Conservation (phyloP, 352 stramenopile species). For the Phytopythium boreale region DNA sequence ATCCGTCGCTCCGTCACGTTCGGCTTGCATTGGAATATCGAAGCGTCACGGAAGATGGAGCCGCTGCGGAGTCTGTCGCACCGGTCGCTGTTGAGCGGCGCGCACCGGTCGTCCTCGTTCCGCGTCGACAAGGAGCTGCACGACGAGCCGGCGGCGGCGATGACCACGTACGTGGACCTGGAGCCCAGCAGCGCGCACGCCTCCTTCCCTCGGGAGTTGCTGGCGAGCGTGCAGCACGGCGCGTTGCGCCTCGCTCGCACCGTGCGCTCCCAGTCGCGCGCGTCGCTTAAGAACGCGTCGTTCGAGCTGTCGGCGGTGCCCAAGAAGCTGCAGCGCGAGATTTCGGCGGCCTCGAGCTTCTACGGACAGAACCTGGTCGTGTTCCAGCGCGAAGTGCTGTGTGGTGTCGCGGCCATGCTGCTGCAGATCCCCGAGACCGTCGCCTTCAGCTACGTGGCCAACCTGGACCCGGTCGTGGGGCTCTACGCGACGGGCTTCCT, state of each 20-base stretch:
- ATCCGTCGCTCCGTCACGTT: not conserved
- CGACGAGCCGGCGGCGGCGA: not conserved
- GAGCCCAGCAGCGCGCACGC: not conserved
- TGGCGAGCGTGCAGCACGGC: slow-evolving; percentile 3
- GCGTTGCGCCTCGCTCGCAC: not conserved
- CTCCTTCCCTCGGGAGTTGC: not conserved
- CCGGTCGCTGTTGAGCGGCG: slow-evolving; percentile 7
- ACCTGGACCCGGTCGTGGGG: slow-evolving; percentile 83
- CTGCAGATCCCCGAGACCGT: slow-evolving; percentile 93
- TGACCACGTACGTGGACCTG: slow-evolving; percentile 6
- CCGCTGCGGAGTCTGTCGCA: slow-evolving; percentile 2
- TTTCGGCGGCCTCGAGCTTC: slow-evolving; percentile 32
- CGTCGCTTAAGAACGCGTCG: not conserved
- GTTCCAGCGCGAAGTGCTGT: slow-evolving; percentile 77
- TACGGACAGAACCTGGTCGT: slow-evolving; percentile 52
- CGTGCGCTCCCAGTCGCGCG: not conserved
- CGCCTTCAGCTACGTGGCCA: slow-evolving; percentile 91
- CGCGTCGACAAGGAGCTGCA: not conserved
- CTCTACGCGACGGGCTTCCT: slow-evolving; percentile 92
- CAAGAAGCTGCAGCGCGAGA: slow-evolving; percentile 20
- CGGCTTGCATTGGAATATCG: too few relatives aligned
- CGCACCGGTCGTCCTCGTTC: slow-evolving; percentile 2
- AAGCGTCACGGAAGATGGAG: not conserved
- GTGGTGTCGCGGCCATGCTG: slow-evolving; percentile 88
- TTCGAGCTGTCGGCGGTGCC: slow-evolving; percentile 1